A percentile compares a stretch with the other conserved stretches of the same genome.
These are phyloP conservation scores for Coelastrella sp. DNA, from an alignment of 139 green algal species.

Conservation along the genomic window DNA sequence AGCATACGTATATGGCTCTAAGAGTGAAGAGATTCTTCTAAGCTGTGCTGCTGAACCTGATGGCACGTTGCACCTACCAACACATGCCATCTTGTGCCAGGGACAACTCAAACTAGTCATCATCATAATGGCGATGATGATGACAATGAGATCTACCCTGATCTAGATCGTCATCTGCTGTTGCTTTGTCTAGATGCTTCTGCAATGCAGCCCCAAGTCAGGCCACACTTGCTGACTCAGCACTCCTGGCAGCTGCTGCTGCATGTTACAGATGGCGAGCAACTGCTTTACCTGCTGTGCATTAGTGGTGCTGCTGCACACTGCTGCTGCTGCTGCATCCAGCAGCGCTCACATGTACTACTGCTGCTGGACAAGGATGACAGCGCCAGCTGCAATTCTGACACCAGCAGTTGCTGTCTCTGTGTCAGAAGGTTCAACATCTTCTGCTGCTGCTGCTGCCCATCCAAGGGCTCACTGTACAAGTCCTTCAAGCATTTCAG, in stretches of 20 bases:
- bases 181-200: neutral
- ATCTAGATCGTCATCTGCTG: neutral
- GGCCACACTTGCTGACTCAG: neutral
- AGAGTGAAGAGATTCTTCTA: too few relatives aligned
- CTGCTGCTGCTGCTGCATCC: neutral
- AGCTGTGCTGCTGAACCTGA: too few relatives aligned
- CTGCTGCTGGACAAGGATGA: neutral
- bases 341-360: neutral
- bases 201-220: neutral
- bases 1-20: too few relatives aligned
- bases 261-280: neutral
- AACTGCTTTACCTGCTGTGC: neutral
- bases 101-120: neutral
- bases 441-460: neutral
- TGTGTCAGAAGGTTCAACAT: neutral
- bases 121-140: neutral
- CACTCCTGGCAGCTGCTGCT: neutral
- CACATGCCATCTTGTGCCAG: neutral
- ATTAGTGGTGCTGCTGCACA: neutral
- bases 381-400: neutral
- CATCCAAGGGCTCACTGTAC: neutral
- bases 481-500: neutral
- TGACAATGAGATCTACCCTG: too few relatives aligned
- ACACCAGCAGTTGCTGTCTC: neutral
- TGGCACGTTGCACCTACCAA: too few relatives aligned